phyloP scores from a whole-genome alignment of 2,329 filamentous ascomycete species.

The Ceratocystis eucalypticola region DNA sequence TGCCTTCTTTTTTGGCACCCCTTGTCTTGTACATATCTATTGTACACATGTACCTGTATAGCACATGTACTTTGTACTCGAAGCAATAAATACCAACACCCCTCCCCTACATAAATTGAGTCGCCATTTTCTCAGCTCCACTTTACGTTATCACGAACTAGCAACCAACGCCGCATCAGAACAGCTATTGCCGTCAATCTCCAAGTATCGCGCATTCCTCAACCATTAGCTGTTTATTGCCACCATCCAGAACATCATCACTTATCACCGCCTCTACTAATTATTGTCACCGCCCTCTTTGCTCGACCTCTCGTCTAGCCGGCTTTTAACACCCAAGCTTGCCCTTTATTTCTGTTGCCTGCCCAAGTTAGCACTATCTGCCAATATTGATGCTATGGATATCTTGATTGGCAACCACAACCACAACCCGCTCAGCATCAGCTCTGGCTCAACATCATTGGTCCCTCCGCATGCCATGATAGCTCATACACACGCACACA shows the following conservation, averaged over 20 bases:
- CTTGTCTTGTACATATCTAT: not conserved
- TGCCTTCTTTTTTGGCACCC: not conserved
- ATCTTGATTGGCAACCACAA: conserved; percentile 10
- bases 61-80: not conserved
- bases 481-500: conserved; percentile 6
- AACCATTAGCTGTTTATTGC: not conserved
- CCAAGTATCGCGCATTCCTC: no score
- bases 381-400: conserved; percentile 4
- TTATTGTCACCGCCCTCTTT: not conserved
- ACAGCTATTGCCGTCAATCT: not conserved
- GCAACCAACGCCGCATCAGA: not conserved
- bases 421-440: conserved; percentile 5
- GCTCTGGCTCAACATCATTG: conserved; percentile 1
- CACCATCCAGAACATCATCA: not conserved
- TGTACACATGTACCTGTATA: not conserved
- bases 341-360: not conserved
- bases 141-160: not conserved
- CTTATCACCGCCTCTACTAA: not conserved
- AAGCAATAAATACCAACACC: conserved; percentile 2
- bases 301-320: not conserved
- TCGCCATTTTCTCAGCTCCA: not conserved
- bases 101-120: not conserved
- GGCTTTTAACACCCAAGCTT: not conserved
- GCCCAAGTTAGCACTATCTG: not conserved
- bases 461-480: conserved; percentile 16